Evolutionary conservation across 192 early-diverging fungal species (phyloP), one percentile per base, ranked within the genome.

Genomic region (Paraglomus brasilianum): DNA sequence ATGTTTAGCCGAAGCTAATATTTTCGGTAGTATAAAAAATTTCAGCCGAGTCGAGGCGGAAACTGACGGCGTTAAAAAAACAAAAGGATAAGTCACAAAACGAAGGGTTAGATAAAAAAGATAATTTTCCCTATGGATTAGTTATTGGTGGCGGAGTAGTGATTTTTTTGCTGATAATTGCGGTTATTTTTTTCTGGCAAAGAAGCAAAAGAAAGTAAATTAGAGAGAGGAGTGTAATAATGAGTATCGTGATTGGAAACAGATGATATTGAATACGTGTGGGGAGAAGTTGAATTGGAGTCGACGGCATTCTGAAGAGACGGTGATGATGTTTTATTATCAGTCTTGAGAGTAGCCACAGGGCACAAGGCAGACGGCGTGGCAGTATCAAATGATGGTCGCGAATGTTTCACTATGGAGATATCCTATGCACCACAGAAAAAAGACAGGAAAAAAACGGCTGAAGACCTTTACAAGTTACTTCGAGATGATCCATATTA

Each of bases 391-490:
- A 47, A 47, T 38, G 61, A 63, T 46, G 19, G 60, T 4, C 44
- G 4, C 38, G 43, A 62, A 46, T 47, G 45, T 13, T 63, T 63
- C 48, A 24, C 48, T 48, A 30, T 63, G 13, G 21, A 63, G 48
- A 47, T 63, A 10, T 47, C 61, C 7, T 63, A 47, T 63, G 22
- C 44, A 14, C 44, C 10, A 13, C 22, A 63, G 36, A 17, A 63
- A 7, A 22, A 63, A 63, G 44, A 63, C 48, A 63, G 57, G 13
- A 5, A 41, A 41, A 59, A 59, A 42, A 47, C 44, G 17, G 61
- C 61, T 14, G 45, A 63, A 63, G 45, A 63, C 48, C 44, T 63
- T 36, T 63, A 63, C 36, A 63, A 63, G n/a, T 48, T 63, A 7
- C 44, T 63, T 47, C 22, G 45, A 47, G 61, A 63, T 63, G 44